A percentile compares a stretch with the other conserved stretches of the same genome.
These are phyloP conservation scores for Zoysia japonica DNA, from an alignment of 176 grass and related monocot genomes.

Conservation along the genomic window DNA sequence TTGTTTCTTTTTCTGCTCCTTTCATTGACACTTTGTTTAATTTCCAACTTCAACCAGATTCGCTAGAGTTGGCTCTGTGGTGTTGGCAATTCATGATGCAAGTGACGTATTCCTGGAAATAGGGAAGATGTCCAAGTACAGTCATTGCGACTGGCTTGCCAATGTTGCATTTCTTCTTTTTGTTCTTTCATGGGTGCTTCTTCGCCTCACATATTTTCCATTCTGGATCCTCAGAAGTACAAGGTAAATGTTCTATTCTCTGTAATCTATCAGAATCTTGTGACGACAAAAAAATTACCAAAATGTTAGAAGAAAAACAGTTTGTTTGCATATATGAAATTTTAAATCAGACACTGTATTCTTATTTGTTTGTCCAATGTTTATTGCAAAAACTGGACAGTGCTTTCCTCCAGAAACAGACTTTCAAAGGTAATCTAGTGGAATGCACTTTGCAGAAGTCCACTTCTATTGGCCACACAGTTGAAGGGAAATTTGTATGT, in stretches of 20 bases:
- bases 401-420: neutral
- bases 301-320: neutral
- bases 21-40: neutral
- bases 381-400: neutral
- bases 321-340: conserved; percentile 17
- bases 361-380: neutral
- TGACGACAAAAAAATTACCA: neutral
- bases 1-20: neutral
- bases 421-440: neutral
- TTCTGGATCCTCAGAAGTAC: conserved; percentile 91
- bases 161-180: conserved; percentile 64
- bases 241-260: conserved; percentile 53
- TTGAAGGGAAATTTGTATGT: neutral
- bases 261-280: conserved; percentile 9
- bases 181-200: conserved; percentile 70
- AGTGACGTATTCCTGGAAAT: conserved; percentile 78
- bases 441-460: neutral
- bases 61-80: conserved; percentile 69
- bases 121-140: conserved; percentile 82
- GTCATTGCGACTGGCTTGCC: conserved; percentile 63
- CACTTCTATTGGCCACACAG: neutral
- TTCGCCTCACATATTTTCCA: conserved; percentile 73
- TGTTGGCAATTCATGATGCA: conserved; percentile 83
- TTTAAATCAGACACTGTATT: neutral
- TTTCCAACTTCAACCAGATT: conserved; percentile 54